Evolutionary conservation across 306 rosid species (phyloP).

Genomic region (Pachyrhizus erosus): DNA sequence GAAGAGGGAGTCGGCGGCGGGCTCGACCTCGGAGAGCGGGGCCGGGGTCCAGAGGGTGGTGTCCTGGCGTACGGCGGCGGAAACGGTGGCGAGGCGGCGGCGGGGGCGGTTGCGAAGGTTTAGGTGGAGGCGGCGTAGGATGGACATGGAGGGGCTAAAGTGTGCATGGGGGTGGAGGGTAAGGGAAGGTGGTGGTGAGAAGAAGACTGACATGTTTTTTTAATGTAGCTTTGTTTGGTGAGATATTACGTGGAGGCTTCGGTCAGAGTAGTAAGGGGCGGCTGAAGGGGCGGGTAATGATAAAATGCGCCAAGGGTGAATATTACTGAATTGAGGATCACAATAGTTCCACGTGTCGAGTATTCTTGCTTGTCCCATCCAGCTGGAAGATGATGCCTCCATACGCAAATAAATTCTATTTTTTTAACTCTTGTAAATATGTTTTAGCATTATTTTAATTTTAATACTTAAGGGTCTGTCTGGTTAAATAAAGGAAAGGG

Average conservation of each 20-base stretch:
- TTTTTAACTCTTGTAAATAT: no score
- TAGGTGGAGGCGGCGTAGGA: constrained; percentile 71
- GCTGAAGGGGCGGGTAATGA: constrained; percentile 48
- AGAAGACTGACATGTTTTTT: constrained; percentile 54
- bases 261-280: constrained; percentile 44
- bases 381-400: constrained; percentile 14
- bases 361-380: constrained; percentile 11
- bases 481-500: no score
- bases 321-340: constrained; percentile 2
- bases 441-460: no score
- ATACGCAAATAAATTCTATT: no score
- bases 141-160: constrained; percentile 73
- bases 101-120: constrained; percentile 44
- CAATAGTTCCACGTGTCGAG: constrained; percentile 62
- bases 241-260: background rate
- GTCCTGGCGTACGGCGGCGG: constrained; percentile 80
- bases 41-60: constrained; percentile 81
- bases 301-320: constrained; percentile 37
- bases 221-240: background rate
- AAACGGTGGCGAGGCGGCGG: constrained; percentile 53
- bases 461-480: no score
- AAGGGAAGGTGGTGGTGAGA: constrained; percentile 39
- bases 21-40: constrained; percentile 68
- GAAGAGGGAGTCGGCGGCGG: constrained; percentile 88
- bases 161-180: constrained; percentile 66